phyloP scores from a whole-genome alignment of 2,329 filamentous ascomycete genomes.

The Elsinoe perseae region DNA sequence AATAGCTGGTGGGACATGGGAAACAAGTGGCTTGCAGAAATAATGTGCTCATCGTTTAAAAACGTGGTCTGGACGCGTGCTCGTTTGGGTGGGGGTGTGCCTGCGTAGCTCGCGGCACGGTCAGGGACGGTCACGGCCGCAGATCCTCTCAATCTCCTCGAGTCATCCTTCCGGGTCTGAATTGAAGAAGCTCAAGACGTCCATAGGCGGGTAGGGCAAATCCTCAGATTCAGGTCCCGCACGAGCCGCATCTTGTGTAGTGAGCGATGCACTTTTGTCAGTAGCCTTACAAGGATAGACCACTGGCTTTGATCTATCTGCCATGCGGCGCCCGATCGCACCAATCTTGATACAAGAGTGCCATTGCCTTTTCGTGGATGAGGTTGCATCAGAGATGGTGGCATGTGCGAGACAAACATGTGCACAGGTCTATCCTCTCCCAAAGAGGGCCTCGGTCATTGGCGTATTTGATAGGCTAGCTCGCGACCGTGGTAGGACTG shows the following conservation, averaged over 20 bases:
- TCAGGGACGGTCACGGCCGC: not conserved
- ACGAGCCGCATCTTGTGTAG: not conserved
- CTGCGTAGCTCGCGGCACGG: not conserved
- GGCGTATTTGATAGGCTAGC: not conserved
- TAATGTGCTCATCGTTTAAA: not conserved
- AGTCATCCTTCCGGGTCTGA: not conserved
- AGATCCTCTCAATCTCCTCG: slow-evolving; percentile 6
- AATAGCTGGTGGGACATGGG: not conserved
- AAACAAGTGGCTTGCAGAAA: slow-evolving; percentile 1
- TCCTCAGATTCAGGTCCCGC: slow-evolving; percentile 6
- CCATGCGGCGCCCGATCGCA: not conserved
- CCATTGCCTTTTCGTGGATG: not conserved
- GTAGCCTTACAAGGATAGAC: not conserved
- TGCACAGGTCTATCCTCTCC: slow-evolving; percentile 3
- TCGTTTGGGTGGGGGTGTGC: not conserved
- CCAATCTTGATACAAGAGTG: not conserved
- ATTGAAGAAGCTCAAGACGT: not conserved
- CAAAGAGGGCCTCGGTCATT: slow-evolving; percentile 4
- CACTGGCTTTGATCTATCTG: not conserved
- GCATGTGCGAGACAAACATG: not conserved
- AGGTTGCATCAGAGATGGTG: not conserved
- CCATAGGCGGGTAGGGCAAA: slow-evolving; percentile 2
- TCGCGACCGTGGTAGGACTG: not conserved
- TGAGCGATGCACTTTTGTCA: not conserved
- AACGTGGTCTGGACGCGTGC: not conserved